phyloP scores from a whole-genome alignment of 2,329 filamentous ascomycete genomes.

The Drechslerella coelobrocha region DNA sequence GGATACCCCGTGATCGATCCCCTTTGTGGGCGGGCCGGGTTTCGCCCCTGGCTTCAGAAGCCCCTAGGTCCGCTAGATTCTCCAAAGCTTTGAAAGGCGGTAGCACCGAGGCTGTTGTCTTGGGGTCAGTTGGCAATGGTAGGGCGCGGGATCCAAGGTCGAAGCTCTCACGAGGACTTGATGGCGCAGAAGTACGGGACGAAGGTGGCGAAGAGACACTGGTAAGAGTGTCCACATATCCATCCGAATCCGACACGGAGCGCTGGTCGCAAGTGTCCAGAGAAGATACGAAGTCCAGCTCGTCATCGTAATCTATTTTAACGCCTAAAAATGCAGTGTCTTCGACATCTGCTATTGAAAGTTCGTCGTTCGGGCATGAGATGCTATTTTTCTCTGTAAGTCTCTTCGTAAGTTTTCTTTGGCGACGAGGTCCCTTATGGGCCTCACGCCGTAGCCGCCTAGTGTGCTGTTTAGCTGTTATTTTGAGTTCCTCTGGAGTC shows the following conservation, averaged over 20 bases:
- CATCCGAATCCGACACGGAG: conserved; percentile 37
- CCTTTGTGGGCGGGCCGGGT: conserved; percentile 10
- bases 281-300: conserved; percentile 31
- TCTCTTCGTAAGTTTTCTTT: conserved; percentile 29
- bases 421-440: conserved; percentile 36
- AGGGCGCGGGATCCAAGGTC: conserved; percentile 16
- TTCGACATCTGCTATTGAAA: not conserved
- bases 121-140: conserved; percentile 11
- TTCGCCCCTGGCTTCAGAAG: conserved; percentile 5
- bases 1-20: not conserved
- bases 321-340: conserved; percentile 9
- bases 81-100: conserved; percentile 29
- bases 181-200: conserved; percentile 40
- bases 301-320: not conserved
- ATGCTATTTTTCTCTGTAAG: conserved; percentile 12
- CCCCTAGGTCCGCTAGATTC: conserved; percentile 24
- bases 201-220: conserved; percentile 35
- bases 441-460: conserved; percentile 23
- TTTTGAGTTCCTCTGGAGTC: conserved; percentile 28
- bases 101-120: conserved; percentile 18
- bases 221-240: conserved; percentile 32
- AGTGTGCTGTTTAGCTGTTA: conserved; percentile 28
- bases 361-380: not conserved
- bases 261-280: conserved; percentile 25
- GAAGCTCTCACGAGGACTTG: conserved; percentile 29